Base-by-base conservation (phyloP, 1,284 basidiomycete genomes). In the Ceratobasidium papillatum region DNA sequence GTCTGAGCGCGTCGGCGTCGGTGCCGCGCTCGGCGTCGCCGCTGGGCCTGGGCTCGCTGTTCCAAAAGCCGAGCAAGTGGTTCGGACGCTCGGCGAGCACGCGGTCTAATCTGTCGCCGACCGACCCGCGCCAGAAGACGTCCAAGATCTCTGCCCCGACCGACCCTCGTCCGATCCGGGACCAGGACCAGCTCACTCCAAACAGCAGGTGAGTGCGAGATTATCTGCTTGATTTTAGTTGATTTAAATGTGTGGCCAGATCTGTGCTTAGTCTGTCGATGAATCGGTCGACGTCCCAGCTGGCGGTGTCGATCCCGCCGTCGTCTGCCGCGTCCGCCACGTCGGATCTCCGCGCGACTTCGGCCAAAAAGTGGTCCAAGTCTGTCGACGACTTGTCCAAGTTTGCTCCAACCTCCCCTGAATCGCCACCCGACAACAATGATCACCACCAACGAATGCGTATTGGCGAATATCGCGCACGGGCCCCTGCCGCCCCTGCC, bases 61-160 rank as follows among this genome's bases (percentile, higher is more conserved):
- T 87, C 62, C 82, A 85, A 43, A 86, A 84, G 71, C 83, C 86
- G 41, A 82, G 85, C 0, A 85, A 83, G 79, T 87, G 86, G 86
- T 87, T 87, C 74, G 80, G 81, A 0, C 81, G 84, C 41, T 73
- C 76, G 19, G 66, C 54, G 14, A 59, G 62, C 41, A 52, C 71
- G 34, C 64, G 56, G 8, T 74, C 64, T 34, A 58, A 30, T n/a
- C 61, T 49, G 22, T 41, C 69, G 25, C 61, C 71, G 9, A 38
- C 36, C 19, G 74, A 75, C 38, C 11, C 41, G 4, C 63, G 74
- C 47, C 89, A 88, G 68, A 93, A 92, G 84, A 93, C 93, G 51
- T 94, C 88, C 72, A 93, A 92, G 84, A 94, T 94, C 47, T 94
- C 92, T 38, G 89, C 89, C 66, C 92, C 92, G 1, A 92, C 91